Percentiles rank a stretch among this genome's conserved stretches.
Conservation (phyloP, 2,329 filamentous ascomycete species). For the Cladosporium sp. region DNA sequence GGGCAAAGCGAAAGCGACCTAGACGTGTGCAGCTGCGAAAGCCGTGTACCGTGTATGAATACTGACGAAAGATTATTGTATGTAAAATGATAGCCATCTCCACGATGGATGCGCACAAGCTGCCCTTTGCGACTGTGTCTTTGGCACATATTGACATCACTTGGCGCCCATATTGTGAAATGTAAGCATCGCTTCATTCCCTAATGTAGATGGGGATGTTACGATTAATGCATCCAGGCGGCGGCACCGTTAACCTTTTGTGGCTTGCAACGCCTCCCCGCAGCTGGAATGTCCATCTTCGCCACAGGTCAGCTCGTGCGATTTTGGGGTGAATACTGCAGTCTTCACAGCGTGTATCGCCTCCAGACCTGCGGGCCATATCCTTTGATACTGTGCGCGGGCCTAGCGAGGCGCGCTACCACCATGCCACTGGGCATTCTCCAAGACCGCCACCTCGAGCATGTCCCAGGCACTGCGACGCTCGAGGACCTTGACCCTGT, state of each 20-base stretch:
- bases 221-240: no score
- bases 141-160: no score
- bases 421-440: conserved; percentile 19
- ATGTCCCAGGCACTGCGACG: conserved; percentile 38
- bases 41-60: background rate
- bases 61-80: background rate
- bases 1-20: conserved; percentile 4
- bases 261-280: background rate
- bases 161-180: no score
- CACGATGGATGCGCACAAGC: no score
- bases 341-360: background rate
- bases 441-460: conserved; percentile 18
- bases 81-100: background rate
- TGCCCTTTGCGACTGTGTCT: no score
- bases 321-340: no score
- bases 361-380: background rate
- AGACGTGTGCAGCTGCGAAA: background rate
- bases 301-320: background rate
- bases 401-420: background rate
- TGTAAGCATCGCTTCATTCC: no score
- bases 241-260: no score
- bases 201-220: no score
- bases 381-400: background rate
- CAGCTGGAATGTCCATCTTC: conserved; percentile 1
- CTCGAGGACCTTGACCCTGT: conserved; percentile 34